Percentiles rank a stretch among this genome's conserved stretches.
Conservation (phyloP, 1,284 basidiomycete genomes). For the Coniophora puteana region DNA sequence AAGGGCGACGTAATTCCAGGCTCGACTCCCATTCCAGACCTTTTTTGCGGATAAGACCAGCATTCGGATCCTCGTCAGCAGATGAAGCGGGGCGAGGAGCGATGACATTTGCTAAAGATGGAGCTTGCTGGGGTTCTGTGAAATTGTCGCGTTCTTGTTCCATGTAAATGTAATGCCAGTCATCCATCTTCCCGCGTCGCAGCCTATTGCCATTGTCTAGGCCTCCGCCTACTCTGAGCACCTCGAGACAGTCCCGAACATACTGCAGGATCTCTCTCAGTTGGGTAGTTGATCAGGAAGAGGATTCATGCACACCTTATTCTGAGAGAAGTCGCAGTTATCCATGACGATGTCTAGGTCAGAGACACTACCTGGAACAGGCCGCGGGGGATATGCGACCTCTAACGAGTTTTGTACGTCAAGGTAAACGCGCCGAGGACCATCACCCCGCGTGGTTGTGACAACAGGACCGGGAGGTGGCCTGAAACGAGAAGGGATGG, state of each 20-base stretch:
- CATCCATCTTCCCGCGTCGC: slow-evolving; percentile 53
- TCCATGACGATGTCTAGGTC: slow-evolving; percentile 88
- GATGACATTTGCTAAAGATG: slow-evolving; percentile 25
- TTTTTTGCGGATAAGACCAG: slow-evolving; percentile 39
- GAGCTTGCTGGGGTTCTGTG: slow-evolving; percentile 26
- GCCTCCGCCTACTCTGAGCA: slow-evolving; percentile 62
- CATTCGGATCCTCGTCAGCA: slow-evolving; percentile 30
- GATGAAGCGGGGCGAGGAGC: slow-evolving; percentile 22
- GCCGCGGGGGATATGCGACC: slow-evolving; percentile 81
- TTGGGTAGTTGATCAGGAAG: slow-evolving; percentile 1
- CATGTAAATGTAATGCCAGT: slow-evolving; percentile 65
- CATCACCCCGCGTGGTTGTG: slow-evolving; percentile 58
- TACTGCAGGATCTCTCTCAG: slow-evolving; percentile 41
- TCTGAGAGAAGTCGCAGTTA: slow-evolving; percentile 81
- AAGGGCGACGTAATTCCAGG: slow-evolving; percentile 31
- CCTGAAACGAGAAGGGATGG: slow-evolving; percentile 41
- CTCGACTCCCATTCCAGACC: slow-evolving; percentile 41
- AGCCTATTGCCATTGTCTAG: slow-evolving; percentile 59
- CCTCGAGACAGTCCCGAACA: slow-evolving; percentile 75
- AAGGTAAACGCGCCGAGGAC: slow-evolving; percentile 74
- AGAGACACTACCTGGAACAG: slow-evolving; percentile 74
- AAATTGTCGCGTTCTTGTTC: slow-evolving; percentile 46
- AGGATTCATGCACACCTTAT: slow-evolving; percentile 53
- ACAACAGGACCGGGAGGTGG: slow-evolving; percentile 38
- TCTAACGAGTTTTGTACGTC: slow-evolving; percentile 65